phyloP scores from a whole-genome alignment of 768 basidiomycete genomes.

The Boletus vinaceobasis region DNA sequence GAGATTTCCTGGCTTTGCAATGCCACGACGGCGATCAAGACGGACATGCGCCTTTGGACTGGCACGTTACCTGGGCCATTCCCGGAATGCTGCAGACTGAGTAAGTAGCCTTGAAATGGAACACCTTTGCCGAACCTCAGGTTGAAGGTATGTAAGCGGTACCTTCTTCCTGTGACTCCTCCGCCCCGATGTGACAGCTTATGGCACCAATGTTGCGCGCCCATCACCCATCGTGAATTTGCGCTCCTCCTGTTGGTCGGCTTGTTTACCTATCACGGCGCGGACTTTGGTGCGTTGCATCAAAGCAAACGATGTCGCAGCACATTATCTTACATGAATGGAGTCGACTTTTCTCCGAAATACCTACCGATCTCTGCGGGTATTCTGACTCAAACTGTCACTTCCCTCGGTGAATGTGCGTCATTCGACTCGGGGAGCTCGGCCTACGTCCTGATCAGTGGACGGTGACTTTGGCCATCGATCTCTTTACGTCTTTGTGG shows the following conservation, averaged over 20 bases:
- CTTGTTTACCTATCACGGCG: not conserved
- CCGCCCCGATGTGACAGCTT: slow-evolving; percentile 22
- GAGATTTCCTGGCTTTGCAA: slow-evolving; percentile 9
- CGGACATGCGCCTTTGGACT: slow-evolving; percentile 19
- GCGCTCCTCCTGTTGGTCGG: not conserved
- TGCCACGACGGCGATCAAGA: slow-evolving; percentile 24
- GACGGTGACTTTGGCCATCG: slow-evolving; percentile 5
- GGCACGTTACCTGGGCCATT: slow-evolving; percentile 7
- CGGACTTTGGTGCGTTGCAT: not conserved
- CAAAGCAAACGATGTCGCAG: not conserved
- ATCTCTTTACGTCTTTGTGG: slow-evolving; percentile 15
- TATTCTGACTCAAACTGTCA: not conserved
- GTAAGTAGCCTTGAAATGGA: slow-evolving; percentile 9
- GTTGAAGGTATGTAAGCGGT: slow-evolving; percentile 11
- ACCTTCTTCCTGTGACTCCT: slow-evolving; percentile 5
- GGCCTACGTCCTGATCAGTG: not conserved
- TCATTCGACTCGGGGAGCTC: not conserved
- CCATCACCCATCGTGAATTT: not conserved
- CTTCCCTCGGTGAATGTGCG: slow-evolving; percentile 1
- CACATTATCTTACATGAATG: slow-evolving; percentile 3
- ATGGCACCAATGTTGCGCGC: not conserved
- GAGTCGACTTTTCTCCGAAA: slow-evolving; percentile 2
- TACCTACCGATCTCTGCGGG: slow-evolving; percentile 3
- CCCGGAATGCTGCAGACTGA: not conserved
- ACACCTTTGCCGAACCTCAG: slow-evolving; percentile 2